Conservation (phyloP, 345 rosid genomes). For the Diplotaxis tenuifolia region DNA sequence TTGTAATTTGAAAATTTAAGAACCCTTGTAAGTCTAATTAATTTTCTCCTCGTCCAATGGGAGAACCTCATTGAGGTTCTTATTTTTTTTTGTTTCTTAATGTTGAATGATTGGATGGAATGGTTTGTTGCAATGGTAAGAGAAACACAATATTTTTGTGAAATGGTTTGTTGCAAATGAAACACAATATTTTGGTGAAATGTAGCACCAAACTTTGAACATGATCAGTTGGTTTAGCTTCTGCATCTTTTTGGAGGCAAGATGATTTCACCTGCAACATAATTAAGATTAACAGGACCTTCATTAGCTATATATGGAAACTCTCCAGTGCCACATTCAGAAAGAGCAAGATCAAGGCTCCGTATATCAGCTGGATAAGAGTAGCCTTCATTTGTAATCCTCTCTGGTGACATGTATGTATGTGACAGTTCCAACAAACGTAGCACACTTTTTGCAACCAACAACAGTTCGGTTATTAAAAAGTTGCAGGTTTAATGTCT, state of each 20-base stretch:
- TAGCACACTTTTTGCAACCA: constrained; percentile 76
- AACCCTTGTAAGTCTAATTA: no score
- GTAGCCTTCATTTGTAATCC: constrained; percentile 75
- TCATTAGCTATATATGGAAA: constrained; percentile 83
- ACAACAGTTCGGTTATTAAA: constrained; percentile 16
- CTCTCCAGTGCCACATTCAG: constrained; percentile 95
- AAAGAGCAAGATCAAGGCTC: constrained; percentile 94
- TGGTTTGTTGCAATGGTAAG: no score
- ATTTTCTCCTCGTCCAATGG: no score
- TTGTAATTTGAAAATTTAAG: no score
- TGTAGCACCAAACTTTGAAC: constrained; percentile 34
- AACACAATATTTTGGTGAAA: no score
- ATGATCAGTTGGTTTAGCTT: constrained; percentile 88
- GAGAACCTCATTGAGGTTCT: no score
- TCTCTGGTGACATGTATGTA: constrained; percentile 98
- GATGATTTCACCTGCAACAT: constrained; percentile 76
- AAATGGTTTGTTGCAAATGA: no score
- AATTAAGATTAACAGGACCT: constrained; percentile 90
- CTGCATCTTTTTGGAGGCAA: constrained; percentile 82
- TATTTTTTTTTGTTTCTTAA: no score
- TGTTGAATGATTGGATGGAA: no score
- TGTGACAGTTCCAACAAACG: constrained; percentile 96
- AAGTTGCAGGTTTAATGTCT: constrained; percentile 88
- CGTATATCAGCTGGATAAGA: constrained; percentile 98
- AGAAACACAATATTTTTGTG: no score